phyloP scores from a whole-genome alignment of 78 protist genomes.

The Dictyostelium brefeldianum region DNA sequence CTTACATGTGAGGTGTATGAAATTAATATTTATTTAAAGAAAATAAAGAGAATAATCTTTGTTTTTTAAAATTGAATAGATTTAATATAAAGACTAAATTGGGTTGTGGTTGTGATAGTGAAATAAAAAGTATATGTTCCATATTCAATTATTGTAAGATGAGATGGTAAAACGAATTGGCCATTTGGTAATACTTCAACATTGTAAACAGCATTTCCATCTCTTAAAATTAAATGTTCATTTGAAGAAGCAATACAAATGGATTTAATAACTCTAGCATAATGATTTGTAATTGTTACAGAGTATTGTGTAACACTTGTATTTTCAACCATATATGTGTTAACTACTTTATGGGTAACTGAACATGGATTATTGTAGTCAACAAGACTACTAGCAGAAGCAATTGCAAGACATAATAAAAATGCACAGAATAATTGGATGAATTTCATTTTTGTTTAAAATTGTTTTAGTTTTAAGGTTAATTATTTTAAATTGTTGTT shows the following conservation, averaged over 20 bases:
- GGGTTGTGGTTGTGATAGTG: no score
- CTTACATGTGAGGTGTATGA: no score
- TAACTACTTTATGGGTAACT: background rate
- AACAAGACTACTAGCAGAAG: background rate
- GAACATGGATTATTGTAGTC: background rate
- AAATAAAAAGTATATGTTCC: no score
- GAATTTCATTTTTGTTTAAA: no score
- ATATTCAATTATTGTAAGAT: no score
- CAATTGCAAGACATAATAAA: background rate
- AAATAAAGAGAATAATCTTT: no score
- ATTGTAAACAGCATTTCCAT: slow-evolving; percentile 21
- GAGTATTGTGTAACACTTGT: background rate
- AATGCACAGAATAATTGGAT: background rate
- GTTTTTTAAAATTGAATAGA: no score
- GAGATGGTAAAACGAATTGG: background rate
- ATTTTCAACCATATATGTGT: background rate
- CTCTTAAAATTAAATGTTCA: background rate
- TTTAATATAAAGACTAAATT: no score
- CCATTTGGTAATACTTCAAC: slow-evolving; percentile 3
- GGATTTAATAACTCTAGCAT: background rate
- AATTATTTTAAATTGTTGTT: no score
- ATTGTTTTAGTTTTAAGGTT: no score
- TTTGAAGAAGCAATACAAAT: slow-evolving; percentile 17
- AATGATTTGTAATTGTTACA: slow-evolving; percentile 17
- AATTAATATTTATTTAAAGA: no score